Evolutionary conservation across 345 rosid species (phyloP).

Genomic region (Eucalyptus tenuipes): DNA sequence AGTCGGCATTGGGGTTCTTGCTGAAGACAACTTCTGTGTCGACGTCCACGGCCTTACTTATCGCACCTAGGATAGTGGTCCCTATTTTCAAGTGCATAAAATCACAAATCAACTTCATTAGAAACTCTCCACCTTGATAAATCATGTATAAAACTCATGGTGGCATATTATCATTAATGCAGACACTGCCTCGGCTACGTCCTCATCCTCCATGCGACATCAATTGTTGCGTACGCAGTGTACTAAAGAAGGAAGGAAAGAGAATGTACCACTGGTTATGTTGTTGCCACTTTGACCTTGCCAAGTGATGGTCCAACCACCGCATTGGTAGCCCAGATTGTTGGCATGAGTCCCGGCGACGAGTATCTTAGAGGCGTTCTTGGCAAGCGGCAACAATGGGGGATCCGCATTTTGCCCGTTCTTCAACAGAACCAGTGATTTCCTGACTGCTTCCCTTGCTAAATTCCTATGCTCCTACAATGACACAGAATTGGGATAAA

Average conservation of each 20-base stretch:
- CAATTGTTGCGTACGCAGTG: background rate
- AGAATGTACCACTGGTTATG: slow-evolving; percentile 34
- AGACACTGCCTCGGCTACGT: background rate
- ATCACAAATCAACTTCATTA: background rate
- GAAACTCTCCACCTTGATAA: background rate
- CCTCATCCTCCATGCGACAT: background rate
- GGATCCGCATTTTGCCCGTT: slow-evolving; percentile 36
- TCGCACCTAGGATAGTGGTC: slow-evolving; percentile 59
- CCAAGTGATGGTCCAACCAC: slow-evolving; percentile 86
- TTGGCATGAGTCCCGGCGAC: slow-evolving; percentile 83
- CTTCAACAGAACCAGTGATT: slow-evolving; percentile 67
- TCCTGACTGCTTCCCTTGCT: slow-evolving; percentile 85
- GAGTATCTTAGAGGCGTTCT: slow-evolving; percentile 41
- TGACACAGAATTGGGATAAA: background rate
- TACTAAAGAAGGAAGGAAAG: background rate
- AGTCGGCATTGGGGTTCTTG: slow-evolving; percentile 29
- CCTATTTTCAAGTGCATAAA: slow-evolving; percentile 8
- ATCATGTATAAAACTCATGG: background rate
- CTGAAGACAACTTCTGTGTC: slow-evolving; percentile 23
- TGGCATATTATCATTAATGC: background rate
- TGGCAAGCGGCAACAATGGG: slow-evolving; percentile 59
- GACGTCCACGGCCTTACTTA: slow-evolving; percentile 37
- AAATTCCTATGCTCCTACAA: slow-evolving; percentile 56
- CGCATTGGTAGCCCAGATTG: slow-evolving; percentile 78
- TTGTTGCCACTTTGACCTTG: slow-evolving; percentile 56